Evolutionary conservation across 108 stramenopile genomes (phyloP).

Genomic region (Chaetoceros tenuissimus): DNA sequence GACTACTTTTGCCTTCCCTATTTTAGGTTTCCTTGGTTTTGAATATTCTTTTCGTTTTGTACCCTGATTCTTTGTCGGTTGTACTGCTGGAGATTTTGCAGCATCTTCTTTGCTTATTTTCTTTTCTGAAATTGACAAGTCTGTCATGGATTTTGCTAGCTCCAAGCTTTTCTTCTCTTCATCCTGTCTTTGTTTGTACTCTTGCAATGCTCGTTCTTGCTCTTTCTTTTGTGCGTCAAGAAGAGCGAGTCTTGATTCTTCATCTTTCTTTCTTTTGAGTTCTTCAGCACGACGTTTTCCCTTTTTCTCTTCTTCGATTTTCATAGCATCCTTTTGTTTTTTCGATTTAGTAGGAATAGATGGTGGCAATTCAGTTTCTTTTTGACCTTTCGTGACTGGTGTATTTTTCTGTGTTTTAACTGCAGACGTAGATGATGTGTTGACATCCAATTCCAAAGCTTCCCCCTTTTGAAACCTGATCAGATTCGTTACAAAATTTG

Average conservation of each 20-base stretch:
- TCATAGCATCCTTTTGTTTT: background rate
- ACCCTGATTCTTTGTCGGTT: constrained; percentile 11
- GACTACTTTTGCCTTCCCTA: constrained; percentile 22
- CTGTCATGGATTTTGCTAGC: too few relatives aligned
- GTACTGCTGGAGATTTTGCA: constrained; percentile 12
- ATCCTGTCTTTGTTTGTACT: constrained; percentile 1
- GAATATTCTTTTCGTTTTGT: background rate
- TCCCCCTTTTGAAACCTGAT: constrained; percentile 8
- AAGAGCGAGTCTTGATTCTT: background rate
- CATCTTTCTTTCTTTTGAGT: background rate
- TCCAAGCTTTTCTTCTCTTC: constrained; percentile 2
- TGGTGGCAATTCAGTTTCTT: background rate
- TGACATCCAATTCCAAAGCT: constrained; percentile 33
- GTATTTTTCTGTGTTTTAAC: background rate
- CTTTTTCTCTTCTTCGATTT: constrained; percentile 6
- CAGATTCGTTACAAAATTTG: background rate
- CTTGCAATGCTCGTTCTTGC: background rate
- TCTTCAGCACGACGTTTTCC: background rate
- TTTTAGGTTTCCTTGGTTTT: constrained; percentile 5
- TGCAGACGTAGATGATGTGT: background rate
- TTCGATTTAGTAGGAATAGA: too few relatives aligned
- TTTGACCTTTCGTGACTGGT: background rate
- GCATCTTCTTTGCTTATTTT: too few relatives aligned
- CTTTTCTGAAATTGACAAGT: too few relatives aligned
- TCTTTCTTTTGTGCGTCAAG: constrained; percentile 17